phyloP scores from a whole-genome alignment of 441 rosid species.

The Pelargonium exstipulatum region DNA sequence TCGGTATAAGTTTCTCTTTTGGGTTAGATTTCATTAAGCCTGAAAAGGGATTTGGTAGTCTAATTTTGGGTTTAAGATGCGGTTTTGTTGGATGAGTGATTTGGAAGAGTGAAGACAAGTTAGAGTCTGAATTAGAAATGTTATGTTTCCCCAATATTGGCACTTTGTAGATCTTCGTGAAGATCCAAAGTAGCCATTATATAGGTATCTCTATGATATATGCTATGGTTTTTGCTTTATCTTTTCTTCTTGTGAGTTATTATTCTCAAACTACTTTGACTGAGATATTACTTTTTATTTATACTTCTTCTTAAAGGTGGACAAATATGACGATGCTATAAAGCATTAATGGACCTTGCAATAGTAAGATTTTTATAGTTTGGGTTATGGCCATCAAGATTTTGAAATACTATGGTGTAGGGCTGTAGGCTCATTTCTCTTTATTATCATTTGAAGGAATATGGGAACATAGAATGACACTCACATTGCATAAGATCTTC shows the following conservation, averaged over 20 bases:
- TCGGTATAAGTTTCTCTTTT: background rate
- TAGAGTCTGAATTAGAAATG: background rate
- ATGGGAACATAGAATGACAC: background rate
- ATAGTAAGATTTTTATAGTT: background rate
- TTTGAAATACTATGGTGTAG: background rate
- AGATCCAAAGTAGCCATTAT: background rate
- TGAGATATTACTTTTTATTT: background rate
- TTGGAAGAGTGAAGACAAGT: background rate
- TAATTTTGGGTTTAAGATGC: background rate
- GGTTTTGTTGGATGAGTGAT: background rate
- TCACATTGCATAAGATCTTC: background rate
- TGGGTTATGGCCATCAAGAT: background rate
- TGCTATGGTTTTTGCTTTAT: background rate
- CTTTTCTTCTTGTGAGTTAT: background rate
- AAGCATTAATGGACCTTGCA: background rate
- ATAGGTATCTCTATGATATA: background rate
- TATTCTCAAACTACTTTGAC: background rate
- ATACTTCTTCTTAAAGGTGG: background rate
- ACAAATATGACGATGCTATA: background rate
- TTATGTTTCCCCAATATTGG: background rate
- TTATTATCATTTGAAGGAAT: background rate
- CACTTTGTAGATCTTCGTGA: background rate
- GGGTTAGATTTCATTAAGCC: background rate
- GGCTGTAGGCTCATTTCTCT: background rate
- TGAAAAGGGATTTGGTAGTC: background rate